Evolutionary conservation across 306 rosid genomes (phyloP).

Genomic region (Cicer bijugum): DNA sequence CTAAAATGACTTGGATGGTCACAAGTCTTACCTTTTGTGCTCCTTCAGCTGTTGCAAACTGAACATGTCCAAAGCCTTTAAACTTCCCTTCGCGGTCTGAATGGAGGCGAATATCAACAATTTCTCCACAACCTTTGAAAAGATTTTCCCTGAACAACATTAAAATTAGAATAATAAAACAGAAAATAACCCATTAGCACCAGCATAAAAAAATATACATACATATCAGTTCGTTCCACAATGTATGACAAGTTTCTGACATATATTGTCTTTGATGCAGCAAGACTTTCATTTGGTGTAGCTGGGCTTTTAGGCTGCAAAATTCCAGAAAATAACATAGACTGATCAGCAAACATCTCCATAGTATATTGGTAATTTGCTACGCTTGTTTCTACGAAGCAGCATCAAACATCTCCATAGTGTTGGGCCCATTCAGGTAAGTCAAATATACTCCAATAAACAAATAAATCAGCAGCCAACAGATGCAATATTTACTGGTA

Average conservation of each 20-base stretch:
- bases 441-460: not conserved
- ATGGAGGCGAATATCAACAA: conserved; percentile 67
- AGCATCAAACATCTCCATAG: conserved; percentile 62
- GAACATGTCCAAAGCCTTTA: conserved; percentile 79
- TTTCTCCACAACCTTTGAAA: conserved; percentile 68
- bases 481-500: not conserved
- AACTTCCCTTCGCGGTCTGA: conserved; percentile 57
- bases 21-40: conserved; percentile 61
- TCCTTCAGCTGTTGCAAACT: conserved; percentile 67
- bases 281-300: conserved; percentile 45
- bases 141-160: conserved; percentile 60
- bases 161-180: conserved; percentile 10
- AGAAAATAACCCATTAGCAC: conserved; percentile 10
- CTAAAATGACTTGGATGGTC: not conserved
- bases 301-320: conserved; percentile 66
- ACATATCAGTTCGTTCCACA: conserved; percentile 69
- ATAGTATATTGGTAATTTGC: conserved; percentile 38
- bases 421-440: conserved; percentile 44
- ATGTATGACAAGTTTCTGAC: conserved; percentile 64
- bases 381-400: conserved; percentile 43
- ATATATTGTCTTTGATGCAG: conserved; percentile 58
- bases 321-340: conserved; percentile 20
- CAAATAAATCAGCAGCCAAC: not conserved
- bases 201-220: conserved; percentile 40
- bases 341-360: not conserved